A percentile compares a stretch with the other conserved stretches of the same genome.
These are phyloP conservation scores for Metschnikowia shivogae DNA, from an alignment of 805 yeast genomes.

Conservation along the genomic window DNA sequence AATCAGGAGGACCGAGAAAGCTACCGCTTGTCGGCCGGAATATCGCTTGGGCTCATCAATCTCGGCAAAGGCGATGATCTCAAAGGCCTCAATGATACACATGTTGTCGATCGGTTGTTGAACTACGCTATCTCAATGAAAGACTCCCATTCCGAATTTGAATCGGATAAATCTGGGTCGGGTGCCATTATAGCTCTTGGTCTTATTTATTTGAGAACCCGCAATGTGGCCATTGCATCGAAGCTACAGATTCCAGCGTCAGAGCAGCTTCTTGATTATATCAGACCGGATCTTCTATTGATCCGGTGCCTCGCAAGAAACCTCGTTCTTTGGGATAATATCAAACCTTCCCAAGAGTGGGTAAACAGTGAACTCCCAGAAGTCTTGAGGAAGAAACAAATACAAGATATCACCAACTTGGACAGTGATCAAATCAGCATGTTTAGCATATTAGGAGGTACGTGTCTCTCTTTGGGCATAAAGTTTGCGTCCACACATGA, in stretches of 20 bases:
- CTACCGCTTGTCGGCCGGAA: conserved; percentile 82
- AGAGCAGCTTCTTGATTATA: conserved; percentile 57
- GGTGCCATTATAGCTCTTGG: conserved; percentile 78
- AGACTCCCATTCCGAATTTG: conserved; percentile 58
- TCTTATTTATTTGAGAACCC: conserved; percentile 68
- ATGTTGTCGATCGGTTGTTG: conserved; percentile 56
- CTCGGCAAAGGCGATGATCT: conserved; percentile 69
- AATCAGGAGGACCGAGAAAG: conserved; percentile 64
- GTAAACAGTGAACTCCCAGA: conserved; percentile 53
- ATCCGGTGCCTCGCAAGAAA: conserved; percentile 60
- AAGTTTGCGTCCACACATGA: conserved; percentile 70
- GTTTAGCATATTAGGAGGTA: conserved; percentile 68
- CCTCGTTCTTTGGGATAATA: conserved; percentile 67
- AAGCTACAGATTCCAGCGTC: conserved; percentile 60
- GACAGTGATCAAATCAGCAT: conserved; percentile 61
- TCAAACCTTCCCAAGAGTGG: conserved; percentile 53
- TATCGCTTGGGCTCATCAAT: conserved; percentile 80
- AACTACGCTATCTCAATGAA: conserved; percentile 55
- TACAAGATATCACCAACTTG: conserved; percentile 22
- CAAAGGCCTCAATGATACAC: conserved; percentile 57
- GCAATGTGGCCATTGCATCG: conserved; percentile 53
- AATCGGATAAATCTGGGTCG: conserved; percentile 57
- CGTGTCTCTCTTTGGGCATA: conserved; percentile 69
- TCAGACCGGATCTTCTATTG: conserved; percentile 74
- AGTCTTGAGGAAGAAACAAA: conserved; percentile 31